A percentile compares a stretch with the other conserved stretches of the same genome.
These are phyloP conservation scores for Fusarium miscanthi DNA, from an alignment of 2,329 filamentous ascomycete genomes.

Conservation along the genomic window DNA sequence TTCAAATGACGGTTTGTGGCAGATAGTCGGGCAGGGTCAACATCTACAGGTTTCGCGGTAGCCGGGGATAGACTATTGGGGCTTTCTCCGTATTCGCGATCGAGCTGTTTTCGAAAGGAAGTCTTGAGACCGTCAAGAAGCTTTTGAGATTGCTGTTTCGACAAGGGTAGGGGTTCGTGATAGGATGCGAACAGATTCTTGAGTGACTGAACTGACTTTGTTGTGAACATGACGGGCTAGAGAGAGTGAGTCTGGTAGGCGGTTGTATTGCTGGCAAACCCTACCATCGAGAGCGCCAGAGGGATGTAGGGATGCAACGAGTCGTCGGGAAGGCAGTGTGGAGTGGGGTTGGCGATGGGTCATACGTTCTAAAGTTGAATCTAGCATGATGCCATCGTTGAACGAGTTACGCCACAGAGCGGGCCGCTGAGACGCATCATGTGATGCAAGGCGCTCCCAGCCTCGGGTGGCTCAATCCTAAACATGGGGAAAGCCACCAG, in stretches of 20 bases:
- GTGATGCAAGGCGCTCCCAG: conserved; percentile 35
- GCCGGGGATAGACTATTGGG: conserved; percentile 40
- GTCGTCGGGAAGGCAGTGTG: conserved; percentile 8
- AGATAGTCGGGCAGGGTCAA: conserved; percentile 50
- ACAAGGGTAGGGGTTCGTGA: conserved; percentile 65
- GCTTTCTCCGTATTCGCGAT: conserved; percentile 64
- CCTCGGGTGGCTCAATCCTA: conserved; percentile 28
- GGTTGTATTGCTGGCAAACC: conserved; percentile 25
- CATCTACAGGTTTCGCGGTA: conserved; percentile 32
- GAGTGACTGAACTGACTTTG: conserved; percentile 52
- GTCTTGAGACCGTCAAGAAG: conserved; percentile 66
- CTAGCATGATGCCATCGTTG: conserved; percentile 44
- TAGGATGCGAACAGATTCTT: conserved; percentile 55
- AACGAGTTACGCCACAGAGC: conserved; percentile 38
- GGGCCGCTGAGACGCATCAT: conserved; percentile 37
- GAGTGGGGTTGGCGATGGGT: conserved; percentile 14
- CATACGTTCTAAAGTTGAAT: conserved; percentile 15
- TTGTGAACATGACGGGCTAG: conserved; percentile 51
- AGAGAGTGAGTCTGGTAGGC: conserved; percentile 49
- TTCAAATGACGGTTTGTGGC: conserved; percentile 61
- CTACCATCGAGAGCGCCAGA: not conserved
- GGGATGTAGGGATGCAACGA: not conserved
- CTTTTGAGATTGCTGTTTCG: conserved; percentile 62
- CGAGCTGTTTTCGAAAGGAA: conserved; percentile 69
- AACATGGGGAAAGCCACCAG: not conserved